phyloP scores from a whole-genome alignment of 805 yeast species.

The Kuraishia capsulata region DNA sequence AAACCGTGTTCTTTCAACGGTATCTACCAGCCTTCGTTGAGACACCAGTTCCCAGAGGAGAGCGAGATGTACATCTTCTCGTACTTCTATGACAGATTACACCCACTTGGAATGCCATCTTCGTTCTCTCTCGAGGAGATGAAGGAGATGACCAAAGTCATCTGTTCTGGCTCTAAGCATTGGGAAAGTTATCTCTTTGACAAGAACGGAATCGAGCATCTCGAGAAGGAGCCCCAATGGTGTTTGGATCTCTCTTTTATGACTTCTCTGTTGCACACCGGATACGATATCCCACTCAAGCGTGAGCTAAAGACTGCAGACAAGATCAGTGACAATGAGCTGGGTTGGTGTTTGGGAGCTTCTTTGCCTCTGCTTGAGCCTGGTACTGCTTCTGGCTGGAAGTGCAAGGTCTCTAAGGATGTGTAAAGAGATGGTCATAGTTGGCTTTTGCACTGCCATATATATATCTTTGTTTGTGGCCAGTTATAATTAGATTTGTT shows the following conservation, averaged over 20 bases:
- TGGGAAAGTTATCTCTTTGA: conserved; percentile 66
- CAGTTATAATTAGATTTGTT: conserved; percentile 5
- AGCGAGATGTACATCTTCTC: conserved; percentile 87
- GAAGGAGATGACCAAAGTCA: conserved; percentile 69
- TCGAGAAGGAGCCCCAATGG: conserved; percentile 83
- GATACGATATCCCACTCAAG: conserved; percentile 86
- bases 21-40: conserved; percentile 90
- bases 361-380: conserved; percentile 80
- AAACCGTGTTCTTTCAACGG: conserved; percentile 96
- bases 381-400: conserved; percentile 61
- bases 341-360: conserved; percentile 99
- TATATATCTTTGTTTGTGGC: too few relatives aligned
- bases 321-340: conserved; percentile 79
- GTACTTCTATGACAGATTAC: conserved; percentile 89
- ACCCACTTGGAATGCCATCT: conserved; percentile 90
- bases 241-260: conserved; percentile 89
- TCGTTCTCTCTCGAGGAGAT: conserved; percentile 82
- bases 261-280: conserved; percentile 86
- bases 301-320: conserved; percentile 91
- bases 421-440: conserved; percentile 3
- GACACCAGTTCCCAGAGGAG: conserved; percentile 59
- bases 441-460: conserved; percentile 2
- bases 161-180: conserved; percentile 72
- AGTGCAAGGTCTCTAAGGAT: conserved; percentile 38
- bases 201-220: conserved; percentile 55